Conservation (phyloP, 2,329 filamentous ascomycete genomes). For the Penicillium capsulatum region DNA sequence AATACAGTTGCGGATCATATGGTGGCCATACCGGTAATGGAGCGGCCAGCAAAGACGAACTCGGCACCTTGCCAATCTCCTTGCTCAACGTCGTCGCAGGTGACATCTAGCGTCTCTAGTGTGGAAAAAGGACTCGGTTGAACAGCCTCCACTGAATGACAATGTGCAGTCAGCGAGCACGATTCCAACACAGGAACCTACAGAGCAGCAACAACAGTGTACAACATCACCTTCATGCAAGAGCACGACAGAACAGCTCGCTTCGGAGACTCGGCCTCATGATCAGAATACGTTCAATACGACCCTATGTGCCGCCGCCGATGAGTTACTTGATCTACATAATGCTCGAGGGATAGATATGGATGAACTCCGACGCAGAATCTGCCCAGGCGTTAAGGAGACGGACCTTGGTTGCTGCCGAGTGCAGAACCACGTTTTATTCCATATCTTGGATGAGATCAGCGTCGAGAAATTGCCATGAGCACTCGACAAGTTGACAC, state of each 20-base stretch:
- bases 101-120: too few species aligned
- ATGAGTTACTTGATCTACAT: slow-evolving; percentile 37
- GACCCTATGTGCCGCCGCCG: slow-evolving; percentile 38
- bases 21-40: slow-evolving; percentile 35
- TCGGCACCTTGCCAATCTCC: not conserved
- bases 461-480: slow-evolving; percentile 22
- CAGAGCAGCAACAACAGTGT: too few species aligned
- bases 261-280: slow-evolving; percentile 13
- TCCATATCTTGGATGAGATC: slow-evolving; percentile 40
- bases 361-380: slow-evolving; percentile 32
- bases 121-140: too few species aligned
- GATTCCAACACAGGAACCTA: too few species aligned
- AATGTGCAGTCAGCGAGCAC: too few species aligned
- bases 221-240: slow-evolving; percentile 24
- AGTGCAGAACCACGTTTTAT: slow-evolving; percentile 41
- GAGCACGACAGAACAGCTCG: slow-evolving; percentile 17
- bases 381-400: slow-evolving; percentile 35
- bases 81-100: too few species aligned
- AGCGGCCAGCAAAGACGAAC: not conserved
- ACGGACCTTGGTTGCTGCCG: slow-evolving; percentile 31
- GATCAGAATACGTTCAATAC: slow-evolving; percentile 30
- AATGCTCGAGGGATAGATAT: slow-evolving; percentile 36
- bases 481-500: not conserved
- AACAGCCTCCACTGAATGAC: too few species aligned
- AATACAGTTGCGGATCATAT: slow-evolving; percentile 23